Conservation (phyloP, 169 alveolate species). For the Amoebophrya sp. region DNA sequence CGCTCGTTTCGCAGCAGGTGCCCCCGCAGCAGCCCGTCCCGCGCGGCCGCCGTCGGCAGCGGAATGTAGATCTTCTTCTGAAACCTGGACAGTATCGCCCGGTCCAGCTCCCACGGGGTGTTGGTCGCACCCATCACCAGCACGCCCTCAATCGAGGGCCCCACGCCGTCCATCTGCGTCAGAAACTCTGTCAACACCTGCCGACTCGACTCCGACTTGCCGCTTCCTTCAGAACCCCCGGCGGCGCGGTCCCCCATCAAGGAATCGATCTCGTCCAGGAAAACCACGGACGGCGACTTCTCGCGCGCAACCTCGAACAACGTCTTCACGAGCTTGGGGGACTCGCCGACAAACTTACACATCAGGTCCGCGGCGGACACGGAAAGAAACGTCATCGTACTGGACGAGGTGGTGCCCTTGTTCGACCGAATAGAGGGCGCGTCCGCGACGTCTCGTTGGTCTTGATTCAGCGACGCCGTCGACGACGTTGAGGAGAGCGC, state of each 20-base stretch:
- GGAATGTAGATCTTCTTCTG: neutral
- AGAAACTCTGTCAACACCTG: neutral
- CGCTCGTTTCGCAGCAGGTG: neutral
- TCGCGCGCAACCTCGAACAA: slow-evolving; percentile 73
- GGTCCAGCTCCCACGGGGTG: neutral
- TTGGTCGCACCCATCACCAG: neutral
- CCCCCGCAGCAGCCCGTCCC: neutral
- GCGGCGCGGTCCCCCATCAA: neutral
- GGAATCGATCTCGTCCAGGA: slow-evolving; percentile 71
- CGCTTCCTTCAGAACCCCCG: too few relatives aligned
- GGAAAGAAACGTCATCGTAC: neutral
- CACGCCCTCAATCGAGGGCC: neutral
- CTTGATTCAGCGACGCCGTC: too few relatives aligned
- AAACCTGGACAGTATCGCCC: neutral
- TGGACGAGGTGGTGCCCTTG: too few relatives aligned
- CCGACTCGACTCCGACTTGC: neutral
- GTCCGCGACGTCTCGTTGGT: too few relatives aligned
- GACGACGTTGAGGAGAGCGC: too few relatives aligned
- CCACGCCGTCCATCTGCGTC: neutral
- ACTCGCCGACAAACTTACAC: slow-evolving; percentile 22
- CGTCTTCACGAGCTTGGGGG: slow-evolving; percentile 56
- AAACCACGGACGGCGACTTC: slow-evolving; percentile 63
- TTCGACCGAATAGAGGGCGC: too few relatives aligned
- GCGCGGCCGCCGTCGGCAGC: neutral
- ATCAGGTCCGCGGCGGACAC: neutral